Conservation (phyloP, 345 rosid genomes). For the Gossypium longicalyx region DNA sequence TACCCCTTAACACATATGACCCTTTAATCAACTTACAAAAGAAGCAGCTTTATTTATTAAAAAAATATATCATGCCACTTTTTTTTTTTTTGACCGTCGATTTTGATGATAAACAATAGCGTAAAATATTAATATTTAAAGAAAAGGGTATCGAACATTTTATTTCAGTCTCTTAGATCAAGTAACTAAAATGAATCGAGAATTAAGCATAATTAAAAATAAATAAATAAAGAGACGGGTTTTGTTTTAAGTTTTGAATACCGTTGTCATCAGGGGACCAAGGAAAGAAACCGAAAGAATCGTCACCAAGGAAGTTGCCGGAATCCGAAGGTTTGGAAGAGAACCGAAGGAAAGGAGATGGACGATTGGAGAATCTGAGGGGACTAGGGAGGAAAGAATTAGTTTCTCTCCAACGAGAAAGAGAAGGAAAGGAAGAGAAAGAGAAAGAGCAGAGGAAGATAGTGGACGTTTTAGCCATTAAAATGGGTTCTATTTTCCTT, state of each 20-base stretch:
- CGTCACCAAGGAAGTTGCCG: constrained; percentile 50
- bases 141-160: neutral
- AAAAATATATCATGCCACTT: neutral
- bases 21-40: constrained; percentile 4
- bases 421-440: constrained; percentile 32
- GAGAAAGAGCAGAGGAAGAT: constrained; percentile 24
- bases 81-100: neutral
- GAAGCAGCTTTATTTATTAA: neutral
- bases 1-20: neutral
- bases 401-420: constrained; percentile 28
- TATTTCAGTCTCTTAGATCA: neutral
- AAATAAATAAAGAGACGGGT: neutral
- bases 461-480: constrained; percentile 45
- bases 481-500: neutral
- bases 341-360: constrained; percentile 43
- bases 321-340: constrained; percentile 48
- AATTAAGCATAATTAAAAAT: neutral
- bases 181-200: constrained; percentile 2
- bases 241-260: neutral
- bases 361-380: constrained; percentile 26
- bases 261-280: constrained; percentile 61
- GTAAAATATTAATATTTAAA: neutral
- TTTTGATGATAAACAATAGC: neutral
- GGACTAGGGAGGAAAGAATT: constrained; percentile 24
- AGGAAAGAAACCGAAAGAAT: constrained; percentile 61